Evolutionary conservation across 139 green algal species (phyloP).

Genomic region (Nannochloris sp.): DNA sequence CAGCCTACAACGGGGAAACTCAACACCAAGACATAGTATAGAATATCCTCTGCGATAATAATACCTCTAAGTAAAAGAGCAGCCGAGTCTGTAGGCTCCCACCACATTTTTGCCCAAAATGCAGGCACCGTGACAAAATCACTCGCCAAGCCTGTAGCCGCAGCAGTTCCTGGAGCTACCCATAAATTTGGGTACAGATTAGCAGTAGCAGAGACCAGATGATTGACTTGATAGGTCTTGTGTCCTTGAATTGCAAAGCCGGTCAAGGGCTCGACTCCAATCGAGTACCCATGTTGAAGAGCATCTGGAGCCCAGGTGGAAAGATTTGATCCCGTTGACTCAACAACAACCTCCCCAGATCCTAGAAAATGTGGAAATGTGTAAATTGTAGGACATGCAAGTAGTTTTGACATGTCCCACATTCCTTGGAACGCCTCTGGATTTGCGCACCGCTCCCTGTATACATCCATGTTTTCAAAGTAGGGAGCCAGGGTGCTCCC

Average conservation of each 20-base stretch:
- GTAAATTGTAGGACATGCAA: constrained; percentile 17
- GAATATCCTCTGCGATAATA: not conserved
- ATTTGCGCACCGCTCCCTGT: constrained; percentile 1
- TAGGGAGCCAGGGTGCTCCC: not conserved
- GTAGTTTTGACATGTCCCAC: constrained; percentile 2
- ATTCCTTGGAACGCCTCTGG: constrained; percentile 2
- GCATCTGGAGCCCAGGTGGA: not conserved
- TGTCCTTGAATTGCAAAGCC: constrained; percentile 16
- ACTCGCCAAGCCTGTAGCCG: not conserved
- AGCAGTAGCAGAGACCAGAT: constrained; percentile 14
- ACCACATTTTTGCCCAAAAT: constrained; percentile 3
- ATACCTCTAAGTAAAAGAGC: not conserved
- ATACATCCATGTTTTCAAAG: constrained; percentile 1
- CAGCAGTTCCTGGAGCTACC: constrained; percentile 2
- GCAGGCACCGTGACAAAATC: constrained; percentile 18
- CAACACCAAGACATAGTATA: constrained; percentile 19
- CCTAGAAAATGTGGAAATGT: constrained; percentile 27
- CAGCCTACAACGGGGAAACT: not conserved
- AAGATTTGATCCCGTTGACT: not conserved
- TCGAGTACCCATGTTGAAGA: constrained; percentile 13
- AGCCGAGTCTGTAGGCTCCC: constrained; percentile 3
- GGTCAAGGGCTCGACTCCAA: constrained; percentile 24
- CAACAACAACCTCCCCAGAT: not conserved
- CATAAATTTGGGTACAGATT: constrained; percentile 26
- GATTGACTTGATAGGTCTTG: constrained; percentile 24